A percentile compares a stretch with the other conserved stretches of the same genome.
These are phyloP conservation scores for Eutrema yunnanense DNA, from an alignment of 345 rosid genomes.

Conservation along the genomic window DNA sequence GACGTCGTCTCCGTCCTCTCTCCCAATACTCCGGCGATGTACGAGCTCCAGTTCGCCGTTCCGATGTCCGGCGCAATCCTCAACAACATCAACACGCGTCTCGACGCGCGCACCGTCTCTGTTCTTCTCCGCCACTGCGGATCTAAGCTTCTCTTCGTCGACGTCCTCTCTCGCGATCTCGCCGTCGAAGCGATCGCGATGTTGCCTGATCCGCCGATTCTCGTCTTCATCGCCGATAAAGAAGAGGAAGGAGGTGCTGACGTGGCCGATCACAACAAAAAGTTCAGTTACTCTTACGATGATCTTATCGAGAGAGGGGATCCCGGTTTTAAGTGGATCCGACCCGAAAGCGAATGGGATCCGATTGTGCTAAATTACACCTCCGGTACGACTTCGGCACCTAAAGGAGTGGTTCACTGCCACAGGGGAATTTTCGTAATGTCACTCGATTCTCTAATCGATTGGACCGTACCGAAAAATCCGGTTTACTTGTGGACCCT, in stretches of 20 bases:
- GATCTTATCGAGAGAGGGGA: constrained; percentile 47
- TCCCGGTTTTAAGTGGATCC: constrained; percentile 41
- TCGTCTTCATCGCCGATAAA: constrained; percentile 45
- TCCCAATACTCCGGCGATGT: constrained; percentile 70
- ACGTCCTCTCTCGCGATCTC: constrained; percentile 33
- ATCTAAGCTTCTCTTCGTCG: constrained; percentile 68
- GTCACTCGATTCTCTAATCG: constrained; percentile 44
- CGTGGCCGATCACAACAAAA: neutral
- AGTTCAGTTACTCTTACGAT: constrained; percentile 42
- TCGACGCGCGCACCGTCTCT: constrained; percentile 68
- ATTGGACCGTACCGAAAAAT: constrained; percentile 52
- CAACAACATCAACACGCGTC: constrained; percentile 80
- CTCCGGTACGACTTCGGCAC: constrained; percentile 85
- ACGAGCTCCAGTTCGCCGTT: constrained; percentile 86
- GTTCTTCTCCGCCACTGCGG: constrained; percentile 58
- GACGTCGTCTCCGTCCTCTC: constrained; percentile 69
- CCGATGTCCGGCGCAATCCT: constrained; percentile 80
- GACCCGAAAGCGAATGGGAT: constrained; percentile 60
- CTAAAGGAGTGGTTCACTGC: constrained; percentile 81
- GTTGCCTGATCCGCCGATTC: constrained; percentile 30
- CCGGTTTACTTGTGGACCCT: constrained; percentile 86
- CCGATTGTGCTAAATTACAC: constrained; percentile 68
- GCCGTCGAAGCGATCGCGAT: constrained; percentile 49
- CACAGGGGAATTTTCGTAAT: constrained; percentile 62
- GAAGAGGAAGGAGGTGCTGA: constrained; percentile 23